Conservation (phyloP, 352 stramenopile species). For the Pythium brachiatum region DNA sequence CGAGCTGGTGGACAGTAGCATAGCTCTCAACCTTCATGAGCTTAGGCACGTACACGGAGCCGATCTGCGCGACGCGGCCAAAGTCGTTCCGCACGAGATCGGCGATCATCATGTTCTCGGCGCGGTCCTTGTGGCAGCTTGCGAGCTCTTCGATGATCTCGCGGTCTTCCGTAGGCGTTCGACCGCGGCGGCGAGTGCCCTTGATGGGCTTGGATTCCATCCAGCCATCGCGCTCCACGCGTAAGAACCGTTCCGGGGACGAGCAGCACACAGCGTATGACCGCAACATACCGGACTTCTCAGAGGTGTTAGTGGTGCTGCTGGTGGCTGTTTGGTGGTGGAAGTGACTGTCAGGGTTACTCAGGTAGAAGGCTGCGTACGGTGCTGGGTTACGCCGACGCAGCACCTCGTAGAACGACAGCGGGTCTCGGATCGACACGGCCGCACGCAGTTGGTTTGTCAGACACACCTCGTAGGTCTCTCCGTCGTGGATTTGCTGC, state of each 20-base stretch:
- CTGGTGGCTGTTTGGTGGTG: neutral
- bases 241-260: constrained; percentile 95
- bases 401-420: constrained; percentile 90
- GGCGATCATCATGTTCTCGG: constrained; percentile 98
- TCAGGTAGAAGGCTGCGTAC: constrained; percentile 91
- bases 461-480: constrained; percentile 96
- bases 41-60: constrained; percentile 90
- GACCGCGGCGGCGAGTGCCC: constrained; percentile 82
- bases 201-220: constrained; percentile 99
- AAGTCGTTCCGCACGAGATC: constrained; percentile 97
- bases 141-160: constrained; percentile 74
- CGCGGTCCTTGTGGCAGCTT: constrained; percentile 90
- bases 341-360: constrained; percentile 49
- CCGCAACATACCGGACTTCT: constrained; percentile 24
- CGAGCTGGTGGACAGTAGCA: constrained; percentile 97
- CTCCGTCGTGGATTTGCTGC: constrained; percentile 87
- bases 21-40: constrained; percentile 96
- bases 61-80: constrained; percentile 89
- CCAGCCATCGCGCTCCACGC: constrained; percentile 52
- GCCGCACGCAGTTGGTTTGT: constrained; percentile 90
- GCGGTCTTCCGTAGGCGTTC: constrained; percentile 41
- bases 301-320: neutral
- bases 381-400: constrained; percentile 92
- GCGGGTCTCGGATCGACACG: constrained; percentile 38
- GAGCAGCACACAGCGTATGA: constrained; percentile 93